Evolutionary conservation across 768 basidiomycete genomes (phyloP), one percentile per base, ranked within the genome.

Genomic region (Podaxis sp.): DNA sequence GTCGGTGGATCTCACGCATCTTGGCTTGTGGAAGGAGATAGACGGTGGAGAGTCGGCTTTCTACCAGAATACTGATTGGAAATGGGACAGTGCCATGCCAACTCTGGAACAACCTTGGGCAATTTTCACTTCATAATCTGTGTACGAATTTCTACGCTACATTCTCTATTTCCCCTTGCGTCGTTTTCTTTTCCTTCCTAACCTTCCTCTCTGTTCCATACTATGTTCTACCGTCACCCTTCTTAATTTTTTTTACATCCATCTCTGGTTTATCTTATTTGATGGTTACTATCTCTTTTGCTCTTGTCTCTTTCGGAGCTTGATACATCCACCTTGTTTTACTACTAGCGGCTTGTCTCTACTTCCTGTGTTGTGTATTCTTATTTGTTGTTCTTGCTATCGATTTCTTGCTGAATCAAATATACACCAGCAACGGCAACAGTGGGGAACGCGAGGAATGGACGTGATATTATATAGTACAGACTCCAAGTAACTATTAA

Each of bases 41-140:
- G 88, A 91, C 67, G 88, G 88, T 46, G 89, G 90, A 56, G 89
- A 91, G 76, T 83, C 84, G 17, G 80, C 87, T 52, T 91, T 87
- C 71, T 91, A 84, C 75, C 80, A 83, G 66, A 66, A 79, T 28
- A 75, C 74, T 58, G 81, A 82, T 46, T 93, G 87, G 87, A 91
- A 89, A 75, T 93, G 85, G 84, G 90, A 90, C 59, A 80, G 83
- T 66, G 71, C 79, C 38, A 90, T 92, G 89, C 75, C 81, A 64
- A 75, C 82, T 48, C 70, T 80, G 65, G 90, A 91, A 5, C 86
- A 84, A 70, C 80, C 88, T 24, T 93, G 91, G 91, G 88, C 87
- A 36, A 86, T 91, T 68, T 87, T 79, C 75, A 80, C 79, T 67
- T 83, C 83, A 77, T 84, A 78, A 75, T 75, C 70, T 70, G 66